Conservation (phyloP, 225 moss, liverwort and hornwort genomes). For the Polytrichum commune region DNA sequence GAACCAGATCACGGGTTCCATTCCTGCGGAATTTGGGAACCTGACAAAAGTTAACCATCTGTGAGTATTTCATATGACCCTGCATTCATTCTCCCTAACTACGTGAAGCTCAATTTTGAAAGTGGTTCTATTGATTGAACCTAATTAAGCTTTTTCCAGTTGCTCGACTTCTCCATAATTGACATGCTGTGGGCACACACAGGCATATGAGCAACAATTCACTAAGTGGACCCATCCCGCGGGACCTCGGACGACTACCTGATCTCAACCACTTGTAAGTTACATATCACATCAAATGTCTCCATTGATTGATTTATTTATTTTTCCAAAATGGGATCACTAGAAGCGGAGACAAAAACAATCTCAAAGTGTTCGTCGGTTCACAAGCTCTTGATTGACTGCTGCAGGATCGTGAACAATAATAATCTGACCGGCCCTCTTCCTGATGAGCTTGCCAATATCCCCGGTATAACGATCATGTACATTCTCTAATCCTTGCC, state of each 20-base stretch:
- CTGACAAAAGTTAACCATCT: constrained; percentile 45
- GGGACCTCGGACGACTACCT: constrained; percentile 38
- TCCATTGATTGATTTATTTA: too few relatives aligned
- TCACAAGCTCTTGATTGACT: too few relatives aligned
- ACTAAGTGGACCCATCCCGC: constrained; percentile 40
- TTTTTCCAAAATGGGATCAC: too few relatives aligned
- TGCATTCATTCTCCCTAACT: too few relatives aligned
- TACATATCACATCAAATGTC: too few relatives aligned
- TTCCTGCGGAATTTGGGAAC: constrained; percentile 60
- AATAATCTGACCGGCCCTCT: constrained; percentile 53
- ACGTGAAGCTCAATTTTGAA: too few relatives aligned
- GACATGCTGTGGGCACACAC: neutral
- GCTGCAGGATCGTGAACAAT: constrained; percentile 46
- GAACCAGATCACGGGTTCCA: constrained; percentile 40
- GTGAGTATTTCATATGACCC: constrained; percentile 30
- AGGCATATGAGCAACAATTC: constrained; percentile 89
- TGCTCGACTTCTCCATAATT: neutral
- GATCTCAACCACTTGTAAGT: constrained; percentile 53
- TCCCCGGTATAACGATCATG: constrained; percentile 55
- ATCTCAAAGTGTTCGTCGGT: too few relatives aligned
- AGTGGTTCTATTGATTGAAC: neutral
- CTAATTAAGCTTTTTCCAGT: neutral
- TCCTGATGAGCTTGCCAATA: constrained; percentile 35
- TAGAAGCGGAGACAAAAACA: too few relatives aligned
- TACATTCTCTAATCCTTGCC: constrained; percentile 18